Evolutionary conservation across 148 eudicot genomes (phyloP), one percentile per base, ranked within the genome.

Genomic region (Linanthus parryae): DNA sequence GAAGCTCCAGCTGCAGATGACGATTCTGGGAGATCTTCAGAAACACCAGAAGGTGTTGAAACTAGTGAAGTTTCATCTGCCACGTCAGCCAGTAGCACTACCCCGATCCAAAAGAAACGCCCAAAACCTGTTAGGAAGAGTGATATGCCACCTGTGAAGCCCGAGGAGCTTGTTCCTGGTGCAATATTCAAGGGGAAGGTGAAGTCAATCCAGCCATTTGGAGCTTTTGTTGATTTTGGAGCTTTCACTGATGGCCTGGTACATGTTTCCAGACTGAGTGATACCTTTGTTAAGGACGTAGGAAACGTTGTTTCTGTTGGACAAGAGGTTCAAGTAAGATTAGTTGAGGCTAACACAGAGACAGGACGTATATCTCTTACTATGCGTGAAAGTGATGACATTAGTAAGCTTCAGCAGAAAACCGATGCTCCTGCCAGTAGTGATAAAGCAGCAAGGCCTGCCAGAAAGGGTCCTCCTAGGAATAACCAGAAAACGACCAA

Each of bases 161-260:
- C 86, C 22, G 99, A 94, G 71, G 91, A 88, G 3, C 73, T 94
- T 30, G 69, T 94, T 44, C 82, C 95, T 8, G 96, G 96, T 66
- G 84, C 99, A 56, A 66, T 61, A 29, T 94, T 84, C 56, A 76
- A 79, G 1, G 92, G 99, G 40, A 94, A 94, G 82, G 88, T 88
- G 31, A 69, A 70, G 57, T 82, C 99, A 8, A 76, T 94, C 53
- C 95, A 82, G 57, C 91, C 96, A 19, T 94, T 94, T 68, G 99
- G 99, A 48, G 96, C 96, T 52, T 94, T 94, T 67, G 72, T 94
- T 52, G 99, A 94, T 70, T 82, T 94, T 73, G 99, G 99, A 53
- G 96, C 99, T 49, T 94, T 82, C 52, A 75, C 99, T 0, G 95
- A 88, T 73, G 96, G 99, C 18, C 76, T 94, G 28, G 96, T 94